These are phyloP conservation scores for Jackrogersella minutella DNA, from an alignment of 495 filamentous ascomycete species.

Conservation along the genomic window DNA sequence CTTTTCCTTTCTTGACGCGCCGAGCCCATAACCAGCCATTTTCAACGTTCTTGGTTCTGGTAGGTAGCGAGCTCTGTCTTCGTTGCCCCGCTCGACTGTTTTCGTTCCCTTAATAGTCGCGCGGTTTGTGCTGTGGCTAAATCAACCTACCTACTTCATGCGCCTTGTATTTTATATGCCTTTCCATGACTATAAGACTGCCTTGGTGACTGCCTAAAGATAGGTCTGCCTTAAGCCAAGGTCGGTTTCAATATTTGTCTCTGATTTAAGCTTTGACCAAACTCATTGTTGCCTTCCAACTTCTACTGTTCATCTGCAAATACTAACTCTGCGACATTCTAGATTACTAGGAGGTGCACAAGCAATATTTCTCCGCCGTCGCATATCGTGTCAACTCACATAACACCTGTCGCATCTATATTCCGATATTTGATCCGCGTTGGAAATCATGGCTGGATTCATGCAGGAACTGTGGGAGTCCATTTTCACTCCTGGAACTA, in stretches of 20 bases:
- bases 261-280: not conserved
- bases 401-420: constrained; percentile 28
- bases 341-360: not conserved
- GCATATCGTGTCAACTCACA: constrained; percentile 29
- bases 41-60: not conserved
- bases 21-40: constrained; percentile 12
- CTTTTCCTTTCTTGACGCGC: constrained; percentile 2
- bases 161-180: constrained; percentile 4
- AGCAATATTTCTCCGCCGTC: constrained; percentile 17
- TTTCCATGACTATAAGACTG: constrained; percentile 11
- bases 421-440: constrained; percentile 18
- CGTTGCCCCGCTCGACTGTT: constrained; percentile 33
- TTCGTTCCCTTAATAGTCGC: constrained; percentile 21
- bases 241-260: constrained; percentile 14
- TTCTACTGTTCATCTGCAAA: not conserved
- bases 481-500: constrained; percentile 91
- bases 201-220: constrained; percentile 28
- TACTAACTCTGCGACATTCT: constrained; percentile 1
- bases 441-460: constrained; percentile 76
- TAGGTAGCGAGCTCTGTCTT: not conserved
- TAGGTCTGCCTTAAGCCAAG: constrained; percentile 27
- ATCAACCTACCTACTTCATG: constrained; percentile 20
- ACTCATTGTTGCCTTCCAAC: not conserved
- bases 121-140: constrained; percentile 38
- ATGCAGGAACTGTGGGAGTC: constrained; percentile 84